phyloP scores from a whole-genome alignment of 1,284 basidiomycete species.

The Naganishia albida region DNA sequence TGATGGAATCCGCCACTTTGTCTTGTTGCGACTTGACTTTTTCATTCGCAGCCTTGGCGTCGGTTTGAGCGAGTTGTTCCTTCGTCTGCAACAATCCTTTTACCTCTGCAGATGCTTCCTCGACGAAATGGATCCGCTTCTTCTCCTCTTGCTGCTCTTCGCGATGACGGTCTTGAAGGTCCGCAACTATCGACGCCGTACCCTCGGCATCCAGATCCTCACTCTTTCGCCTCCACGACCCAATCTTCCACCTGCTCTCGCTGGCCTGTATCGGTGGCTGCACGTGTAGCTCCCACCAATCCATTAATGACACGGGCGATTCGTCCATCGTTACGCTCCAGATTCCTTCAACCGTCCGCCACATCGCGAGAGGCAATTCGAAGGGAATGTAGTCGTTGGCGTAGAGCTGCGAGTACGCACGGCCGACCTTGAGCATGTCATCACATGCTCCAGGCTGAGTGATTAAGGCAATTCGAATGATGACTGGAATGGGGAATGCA shows the following conservation, averaged over 20 bases:
- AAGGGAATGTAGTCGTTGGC: slow-evolving; percentile 24
- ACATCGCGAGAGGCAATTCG: slow-evolving; percentile 21
- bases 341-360: slow-evolving; percentile 16
- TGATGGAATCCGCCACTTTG: neutral
- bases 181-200: neutral
- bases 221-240: slow-evolving; percentile 9
- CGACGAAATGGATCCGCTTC: slow-evolving; percentile 14
- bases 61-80: neutral
- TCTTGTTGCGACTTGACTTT: slow-evolving; percentile 1
- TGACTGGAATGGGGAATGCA: slow-evolving; percentile 8
- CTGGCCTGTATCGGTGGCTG: slow-evolving; percentile 14
- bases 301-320: neutral
- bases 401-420: slow-evolving; percentile 16
- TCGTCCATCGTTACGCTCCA: slow-evolving; percentile 20
- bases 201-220: neutral
- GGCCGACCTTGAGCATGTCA: slow-evolving; percentile 23
- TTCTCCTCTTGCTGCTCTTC: slow-evolving; percentile 14
- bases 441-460: slow-evolving; percentile 18
- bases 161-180: neutral
- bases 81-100: neutral
- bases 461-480: slow-evolving; percentile 8
- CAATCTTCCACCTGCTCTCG: slow-evolving; percentile 24
- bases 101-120: slow-evolving; percentile 8
- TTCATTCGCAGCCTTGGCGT: neutral
- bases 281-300: slow-evolving; percentile 17